Evolutionary conservation across 192 early-diverging fungal genomes (phyloP).

Genomic region (Diversispora eburnea): DNA sequence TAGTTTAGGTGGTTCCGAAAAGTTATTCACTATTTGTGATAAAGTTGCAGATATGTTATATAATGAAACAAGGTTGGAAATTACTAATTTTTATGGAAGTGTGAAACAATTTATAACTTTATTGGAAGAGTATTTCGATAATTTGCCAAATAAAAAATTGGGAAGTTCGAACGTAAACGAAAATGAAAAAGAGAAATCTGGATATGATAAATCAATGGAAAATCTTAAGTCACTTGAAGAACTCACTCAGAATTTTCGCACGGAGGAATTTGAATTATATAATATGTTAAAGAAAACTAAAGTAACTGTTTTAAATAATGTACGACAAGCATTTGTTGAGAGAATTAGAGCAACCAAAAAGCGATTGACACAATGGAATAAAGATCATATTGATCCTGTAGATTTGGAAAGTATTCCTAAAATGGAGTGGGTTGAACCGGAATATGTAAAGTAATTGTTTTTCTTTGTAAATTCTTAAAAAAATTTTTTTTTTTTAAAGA

Average conservation of each 20-base stretch:
- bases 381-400: slow-evolving; percentile 31
- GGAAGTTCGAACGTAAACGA: neutral
- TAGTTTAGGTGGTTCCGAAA: slow-evolving; percentile 34
- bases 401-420: slow-evolving; percentile 22
- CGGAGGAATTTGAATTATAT: slow-evolving; percentile 47
- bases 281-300: slow-evolving; percentile 37
- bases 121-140: slow-evolving; percentile 38
- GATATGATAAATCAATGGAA: slow-evolving; percentile 16
- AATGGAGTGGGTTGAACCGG: slow-evolving; percentile 49
- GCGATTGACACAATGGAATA: slow-evolving; percentile 51
- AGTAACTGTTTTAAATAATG: slow-evolving; percentile 48
- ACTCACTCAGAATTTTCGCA: slow-evolving; percentile 35
- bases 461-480: neutral
- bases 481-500: too few relatives aligned
- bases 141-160: slow-evolving; percentile 17
- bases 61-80: slow-evolving; percentile 38
- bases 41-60: slow-evolving; percentile 31
- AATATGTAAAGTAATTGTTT: slow-evolving; percentile 45
- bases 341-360: slow-evolving; percentile 38
- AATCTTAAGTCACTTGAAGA: slow-evolving; percentile 32
- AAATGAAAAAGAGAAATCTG: neutral
- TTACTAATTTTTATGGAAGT: slow-evolving; percentile 47
- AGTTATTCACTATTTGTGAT: slow-evolving; percentile 38
- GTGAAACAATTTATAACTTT: slow-evolving; percentile 44
- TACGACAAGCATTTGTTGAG: slow-evolving; percentile 42